Conservation (phyloP, 2,329 filamentous ascomycete genomes). For the Bertia moriformis region DNA sequence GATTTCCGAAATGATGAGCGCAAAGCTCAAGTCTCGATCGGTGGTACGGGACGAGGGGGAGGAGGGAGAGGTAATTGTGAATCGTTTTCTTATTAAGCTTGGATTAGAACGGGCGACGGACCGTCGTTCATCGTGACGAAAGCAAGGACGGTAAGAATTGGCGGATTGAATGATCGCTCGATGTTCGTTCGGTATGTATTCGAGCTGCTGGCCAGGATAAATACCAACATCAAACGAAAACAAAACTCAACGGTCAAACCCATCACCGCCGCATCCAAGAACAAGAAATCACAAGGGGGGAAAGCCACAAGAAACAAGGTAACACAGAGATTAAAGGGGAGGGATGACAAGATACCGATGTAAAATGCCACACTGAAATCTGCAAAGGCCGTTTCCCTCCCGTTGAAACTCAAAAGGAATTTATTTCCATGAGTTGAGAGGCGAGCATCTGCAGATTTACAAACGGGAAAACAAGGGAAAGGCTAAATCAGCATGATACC, state of each 20-base stretch:
- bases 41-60: too few relatives aligned
- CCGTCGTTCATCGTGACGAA: background rate
- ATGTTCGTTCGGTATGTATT: background rate
- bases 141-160: background rate
- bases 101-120: background rate
- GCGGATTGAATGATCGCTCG: slow-evolving; percentile 1
- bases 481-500: too few relatives aligned
- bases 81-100: background rate
- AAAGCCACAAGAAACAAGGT: background rate
- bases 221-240: background rate
- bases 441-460: background rate
- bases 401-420: too few relatives aligned
- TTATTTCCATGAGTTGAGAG: too few relatives aligned
- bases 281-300: background rate
- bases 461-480: too few relatives aligned
- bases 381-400: background rate
- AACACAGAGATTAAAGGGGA: background rate
- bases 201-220: slow-evolving; percentile 1
- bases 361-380: background rate
- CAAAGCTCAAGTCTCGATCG: too few relatives aligned
- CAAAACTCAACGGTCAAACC: background rate
- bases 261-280: background rate
- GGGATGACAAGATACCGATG: background rate
- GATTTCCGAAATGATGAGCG: too few relatives aligned
- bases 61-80: too few relatives aligned